phyloP scores from a whole-genome alignment of 192 early-diverging fungal genomes.

The Ramicandelaber brevisporus region DNA sequence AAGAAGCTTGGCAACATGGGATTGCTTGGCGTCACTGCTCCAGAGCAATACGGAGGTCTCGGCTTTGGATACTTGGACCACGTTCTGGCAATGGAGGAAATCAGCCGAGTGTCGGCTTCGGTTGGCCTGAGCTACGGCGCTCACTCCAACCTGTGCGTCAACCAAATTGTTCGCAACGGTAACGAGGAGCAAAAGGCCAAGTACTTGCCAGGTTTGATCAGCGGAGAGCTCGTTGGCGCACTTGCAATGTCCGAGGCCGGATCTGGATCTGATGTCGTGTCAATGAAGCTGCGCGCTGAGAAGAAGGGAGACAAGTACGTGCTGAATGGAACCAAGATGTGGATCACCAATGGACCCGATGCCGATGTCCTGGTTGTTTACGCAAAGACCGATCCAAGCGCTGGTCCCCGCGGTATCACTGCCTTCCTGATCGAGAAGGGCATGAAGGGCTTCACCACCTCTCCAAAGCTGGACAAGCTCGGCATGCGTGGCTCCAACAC shows the following conservation, averaged over 20 bases:
- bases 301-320: conserved; percentile 63
- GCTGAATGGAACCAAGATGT: conserved; percentile 77
- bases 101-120: conserved; percentile 64
- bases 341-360: conserved; percentile 93
- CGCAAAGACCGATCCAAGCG: conserved; percentile 57
- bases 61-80: conserved; percentile 77
- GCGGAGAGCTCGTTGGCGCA: conserved; percentile 70
- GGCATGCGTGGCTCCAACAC: conserved; percentile 95
- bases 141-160: conserved; percentile 91
- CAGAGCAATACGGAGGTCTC: conserved; percentile 69
- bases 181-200: conserved; percentile 65
- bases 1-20: conserved; percentile 92
- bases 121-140: conserved; percentile 87
- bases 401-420: conserved; percentile 73
- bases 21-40: conserved; percentile 70
- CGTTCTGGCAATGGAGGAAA: conserved; percentile 78
- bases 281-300: conserved; percentile 63
- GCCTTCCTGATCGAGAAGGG: conserved; percentile 83
- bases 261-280: conserved; percentile 78
- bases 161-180: conserved; percentile 84
- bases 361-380: conserved; percentile 77
- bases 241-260: conserved; percentile 86
- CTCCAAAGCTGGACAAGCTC: conserved; percentile 79
- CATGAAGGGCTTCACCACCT: conserved; percentile 60
- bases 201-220: conserved; percentile 72